A percentile compares a stretch with the other conserved stretches of the same genome.
These are phyloP conservation scores for Lactarius sanguifluus DNA, from an alignment of 768 basidiomycete species.

Conservation along the genomic window DNA sequence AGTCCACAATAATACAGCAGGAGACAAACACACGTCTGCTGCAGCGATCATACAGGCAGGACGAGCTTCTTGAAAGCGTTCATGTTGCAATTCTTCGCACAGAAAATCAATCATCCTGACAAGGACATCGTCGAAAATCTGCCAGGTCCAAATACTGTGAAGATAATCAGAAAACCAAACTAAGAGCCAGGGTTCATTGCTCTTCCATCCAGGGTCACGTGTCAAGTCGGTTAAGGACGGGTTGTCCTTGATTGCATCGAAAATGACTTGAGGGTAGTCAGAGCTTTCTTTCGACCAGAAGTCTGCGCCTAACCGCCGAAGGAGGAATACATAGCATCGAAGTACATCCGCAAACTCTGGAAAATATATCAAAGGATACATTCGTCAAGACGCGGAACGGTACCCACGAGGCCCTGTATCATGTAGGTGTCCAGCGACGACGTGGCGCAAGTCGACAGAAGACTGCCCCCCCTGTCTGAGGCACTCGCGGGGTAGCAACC, in stretches of 20 bases:
- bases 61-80: constrained; percentile 59
- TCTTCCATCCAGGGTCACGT: constrained; percentile 36
- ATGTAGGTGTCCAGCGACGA: constrained; percentile 61
- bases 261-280: constrained; percentile 74
- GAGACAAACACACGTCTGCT: constrained; percentile 51
- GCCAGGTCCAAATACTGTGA: constrained; percentile 48
- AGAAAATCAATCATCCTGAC: constrained; percentile 71
- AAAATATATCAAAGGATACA: constrained; percentile 11
- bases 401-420: constrained; percentile 61
- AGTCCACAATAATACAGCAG: background rate
- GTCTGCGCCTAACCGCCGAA: constrained; percentile 52
- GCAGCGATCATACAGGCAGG: constrained; percentile 61
- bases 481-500: constrained; percentile 50
- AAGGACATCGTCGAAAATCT: constrained; percentile 57
- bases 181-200: constrained; percentile 50
- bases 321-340: constrained; percentile 56
- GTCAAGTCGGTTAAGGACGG: constrained; percentile 50
- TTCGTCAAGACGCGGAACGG: constrained; percentile 25
- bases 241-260: constrained; percentile 86
- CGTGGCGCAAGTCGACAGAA: constrained; percentile 47
- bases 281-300: constrained; percentile 72
- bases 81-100: constrained; percentile 80
- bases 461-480: constrained; percentile 38
- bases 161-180: constrained; percentile 68
- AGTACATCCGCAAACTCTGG: constrained; percentile 62